phyloP scores from a whole-genome alignment of 129 eudicot species.

The Logfia minima region DNA sequence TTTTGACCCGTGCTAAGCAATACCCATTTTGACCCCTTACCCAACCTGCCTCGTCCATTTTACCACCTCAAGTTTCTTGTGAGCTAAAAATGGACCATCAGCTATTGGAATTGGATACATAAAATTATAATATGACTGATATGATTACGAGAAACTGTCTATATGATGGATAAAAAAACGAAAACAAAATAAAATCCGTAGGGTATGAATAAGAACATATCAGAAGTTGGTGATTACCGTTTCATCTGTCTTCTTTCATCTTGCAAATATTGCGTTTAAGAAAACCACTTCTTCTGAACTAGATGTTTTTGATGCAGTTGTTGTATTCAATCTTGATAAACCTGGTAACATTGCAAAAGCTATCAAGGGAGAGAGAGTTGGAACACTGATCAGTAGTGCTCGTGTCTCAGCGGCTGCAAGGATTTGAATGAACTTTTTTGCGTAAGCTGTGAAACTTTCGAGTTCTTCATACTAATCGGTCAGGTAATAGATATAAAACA shows the following conservation, averaged over 20 bases:
- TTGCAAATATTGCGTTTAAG: background rate
- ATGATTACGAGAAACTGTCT: background rate
- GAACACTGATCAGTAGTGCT: slow-evolving; percentile 72
- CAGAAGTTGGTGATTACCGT: background rate
- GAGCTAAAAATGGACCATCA: background rate
- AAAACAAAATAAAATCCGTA: no score
- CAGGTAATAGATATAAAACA: slow-evolving; percentile 9
- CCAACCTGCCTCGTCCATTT: background rate
- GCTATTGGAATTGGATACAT: background rate
- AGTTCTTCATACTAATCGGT: slow-evolving; percentile 25
- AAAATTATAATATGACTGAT: background rate
- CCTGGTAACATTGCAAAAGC: slow-evolving; percentile 95
- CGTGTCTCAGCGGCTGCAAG: slow-evolving; percentile 36
- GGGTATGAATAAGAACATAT: background rate
- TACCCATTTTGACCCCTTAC: background rate
- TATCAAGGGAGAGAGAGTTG: slow-evolving; percentile 86
- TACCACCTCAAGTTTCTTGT: background rate
- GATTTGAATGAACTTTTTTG: slow-evolving; percentile 29
- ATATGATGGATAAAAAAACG: background rate
- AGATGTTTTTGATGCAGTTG: slow-evolving; percentile 54
- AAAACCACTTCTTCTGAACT: background rate
- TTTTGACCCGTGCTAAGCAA: background rate
- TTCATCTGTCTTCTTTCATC: background rate
- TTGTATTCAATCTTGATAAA: slow-evolving; percentile 77
- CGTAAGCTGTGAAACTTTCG: slow-evolving; percentile 4